Base-by-base conservation (phyloP, 306 rosid genomes). In the Macrotyloma uniflorum region DNA sequence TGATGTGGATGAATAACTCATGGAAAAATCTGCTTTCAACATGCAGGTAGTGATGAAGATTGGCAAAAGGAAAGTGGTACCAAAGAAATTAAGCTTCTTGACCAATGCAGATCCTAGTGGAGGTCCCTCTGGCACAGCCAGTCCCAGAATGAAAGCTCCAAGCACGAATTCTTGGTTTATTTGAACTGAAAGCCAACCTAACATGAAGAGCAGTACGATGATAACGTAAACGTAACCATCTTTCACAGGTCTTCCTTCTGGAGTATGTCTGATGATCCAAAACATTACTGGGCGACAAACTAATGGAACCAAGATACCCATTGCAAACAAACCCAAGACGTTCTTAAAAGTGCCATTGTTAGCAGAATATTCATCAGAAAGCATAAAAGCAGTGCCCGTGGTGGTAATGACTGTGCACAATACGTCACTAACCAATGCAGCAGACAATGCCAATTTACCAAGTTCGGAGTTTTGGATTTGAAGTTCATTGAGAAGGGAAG, bases 51-150 rank as follows among this genome's bases (percentile, higher is more conserved):
- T 83, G 5, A 89, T 84, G 73, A 80, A 93, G 15, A 93, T 16
- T 2, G 97, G 97, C 45, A 93, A 45, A 18, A 87, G 64, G 45
- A 89, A 77, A 0, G 82, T 81, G 1, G 57, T 68, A 32, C 80
- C 80, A 23, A 93, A 82, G 49, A 80, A 30, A 6, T 82, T 50
- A 35, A 90, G 49, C 58, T 85, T 88, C 16, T 85, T 82, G 22
- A 89, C 88, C 40, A 93, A 30, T 2, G 92, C 85, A 5, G 89
- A 86, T 28, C 93, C 96, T 30, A 87, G 50, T 0, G 92, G 93
- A 10, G 91, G 91, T 42, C 97, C 96, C 54, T 86, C 91, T 0
- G 92, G 93, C 19, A 90, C 87, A 4, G 86, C 71, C 70, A 93
- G 49, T 3, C 97, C 97, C 20, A 93, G 64, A 12, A 93, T 19